These are phyloP conservation scores for Phytophthora macrochlamydospora DNA, from an alignment of 352 stramenopile genomes.

Conservation along the genomic window DNA sequence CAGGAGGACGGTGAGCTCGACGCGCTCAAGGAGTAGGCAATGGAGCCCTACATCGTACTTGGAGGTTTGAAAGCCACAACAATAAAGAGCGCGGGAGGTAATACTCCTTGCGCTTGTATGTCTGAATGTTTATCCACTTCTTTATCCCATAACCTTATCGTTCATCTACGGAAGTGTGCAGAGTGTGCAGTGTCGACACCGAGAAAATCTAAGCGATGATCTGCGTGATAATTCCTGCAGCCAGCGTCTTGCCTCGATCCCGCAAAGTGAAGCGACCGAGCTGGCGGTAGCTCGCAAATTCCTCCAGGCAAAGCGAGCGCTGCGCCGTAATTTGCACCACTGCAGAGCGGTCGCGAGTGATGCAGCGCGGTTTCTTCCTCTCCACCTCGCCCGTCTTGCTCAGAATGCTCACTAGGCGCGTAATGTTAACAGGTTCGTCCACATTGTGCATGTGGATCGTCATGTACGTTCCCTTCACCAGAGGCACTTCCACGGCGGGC, in stretches of 20 bases:
- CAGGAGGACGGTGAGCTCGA: constrained; percentile 87
- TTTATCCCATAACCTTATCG: constrained; percentile 18
- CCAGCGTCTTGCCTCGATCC: constrained; percentile 81
- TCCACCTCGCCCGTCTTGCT: constrained; percentile 76
- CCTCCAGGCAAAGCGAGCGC: constrained; percentile 81
- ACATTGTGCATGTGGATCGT: constrained; percentile 90
- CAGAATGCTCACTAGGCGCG: constrained; percentile 77
- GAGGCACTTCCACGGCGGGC: constrained; percentile 80
- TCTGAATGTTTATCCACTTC: background rate
- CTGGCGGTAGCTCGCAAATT: constrained; percentile 79
- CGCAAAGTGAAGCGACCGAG: constrained; percentile 85
- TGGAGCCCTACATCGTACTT: background rate
- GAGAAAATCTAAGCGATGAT: constrained; percentile 56
- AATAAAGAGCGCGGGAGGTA: constrained; percentile 13
- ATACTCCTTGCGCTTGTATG: background rate
- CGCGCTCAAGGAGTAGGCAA: constrained; percentile 73
- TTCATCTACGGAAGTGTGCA: constrained; percentile 14
- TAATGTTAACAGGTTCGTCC: constrained; percentile 85
- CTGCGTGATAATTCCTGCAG: constrained; percentile 86
- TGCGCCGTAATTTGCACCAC: constrained; percentile 85
- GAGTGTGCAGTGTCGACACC: constrained; percentile 4
- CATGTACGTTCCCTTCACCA: constrained; percentile 85
- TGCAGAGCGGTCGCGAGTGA: constrained; percentile 83
- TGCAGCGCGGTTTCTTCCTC: constrained; percentile 85
- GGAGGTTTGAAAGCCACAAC: constrained; percentile 3